Percentiles rank a stretch among this genome's conserved stretches.
Conservation (phyloP, 1,139 yeast species). For the Petasospora rhodanensis region DNA sequence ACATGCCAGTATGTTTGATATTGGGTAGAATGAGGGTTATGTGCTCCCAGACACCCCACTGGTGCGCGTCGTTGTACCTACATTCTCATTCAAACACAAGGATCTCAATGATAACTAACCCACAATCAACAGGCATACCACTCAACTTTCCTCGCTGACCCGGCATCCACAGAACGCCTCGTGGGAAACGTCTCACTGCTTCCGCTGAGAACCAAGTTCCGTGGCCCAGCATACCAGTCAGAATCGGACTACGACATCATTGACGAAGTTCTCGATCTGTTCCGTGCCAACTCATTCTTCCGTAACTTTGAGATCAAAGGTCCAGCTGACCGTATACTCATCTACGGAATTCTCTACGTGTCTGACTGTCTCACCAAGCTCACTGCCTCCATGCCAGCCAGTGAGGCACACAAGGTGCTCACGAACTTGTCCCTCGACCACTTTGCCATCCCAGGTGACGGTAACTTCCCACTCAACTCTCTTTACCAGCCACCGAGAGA, state of each 20-base stretch:
- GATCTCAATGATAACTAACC: neutral
- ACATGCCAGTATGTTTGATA: no score
- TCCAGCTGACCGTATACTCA: slow-evolving; percentile 88
- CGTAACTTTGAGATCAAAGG: slow-evolving; percentile 96
- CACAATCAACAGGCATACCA: slow-evolving; percentile 62
- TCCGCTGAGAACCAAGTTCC: slow-evolving; percentile 75
- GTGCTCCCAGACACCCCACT: no score
- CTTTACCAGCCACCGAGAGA: slow-evolving; percentile 75
- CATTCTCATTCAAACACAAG: no score
- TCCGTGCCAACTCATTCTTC: slow-evolving; percentile 94
- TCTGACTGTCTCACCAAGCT: slow-evolving; percentile 78
- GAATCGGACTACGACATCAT: slow-evolving; percentile 81
- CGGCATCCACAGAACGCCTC: slow-evolving; percentile 40
- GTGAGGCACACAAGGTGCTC: slow-evolving; percentile 70
- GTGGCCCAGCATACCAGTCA: slow-evolving; percentile 91
- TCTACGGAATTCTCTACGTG: slow-evolving; percentile 89
- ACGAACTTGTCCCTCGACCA: slow-evolving; percentile 84
- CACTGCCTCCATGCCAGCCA: slow-evolving; percentile 37
- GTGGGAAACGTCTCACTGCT: slow-evolving; percentile 74
- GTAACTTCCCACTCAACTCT: slow-evolving; percentile 86
- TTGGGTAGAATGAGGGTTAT: no score
- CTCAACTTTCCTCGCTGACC: slow-evolving; percentile 80
- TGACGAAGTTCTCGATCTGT: slow-evolving; percentile 86
- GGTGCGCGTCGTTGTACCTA: no score
- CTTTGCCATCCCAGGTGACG: slow-evolving; percentile 91